These are phyloP conservation scores for Barnettozyma wickerhamii DNA, from an alignment of 805 yeast genomes.

Conservation along the genomic window DNA sequence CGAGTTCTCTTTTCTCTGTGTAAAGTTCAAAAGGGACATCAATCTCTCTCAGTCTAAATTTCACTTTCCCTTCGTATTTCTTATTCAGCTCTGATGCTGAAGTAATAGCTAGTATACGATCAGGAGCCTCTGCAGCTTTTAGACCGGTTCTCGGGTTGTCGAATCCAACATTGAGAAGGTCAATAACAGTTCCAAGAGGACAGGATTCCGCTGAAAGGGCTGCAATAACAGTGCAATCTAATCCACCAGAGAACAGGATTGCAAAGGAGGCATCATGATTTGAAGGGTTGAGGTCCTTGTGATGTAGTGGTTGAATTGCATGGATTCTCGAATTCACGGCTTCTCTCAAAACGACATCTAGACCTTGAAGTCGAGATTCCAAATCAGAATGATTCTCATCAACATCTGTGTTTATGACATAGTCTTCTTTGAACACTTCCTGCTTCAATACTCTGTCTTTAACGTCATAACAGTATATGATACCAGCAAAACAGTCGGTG, in stretches of 20 bases:
- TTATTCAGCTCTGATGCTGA: conserved; percentile 52
- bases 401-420: conserved; percentile 17
- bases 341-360: conserved; percentile 28
- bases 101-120: conserved; percentile 65
- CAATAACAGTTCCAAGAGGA: conserved; percentile 39
- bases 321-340: conserved; percentile 49
- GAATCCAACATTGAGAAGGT: conserved; percentile 88
- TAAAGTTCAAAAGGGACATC: conserved; percentile 72
- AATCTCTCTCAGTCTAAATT: conserved; percentile 55
- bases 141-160: conserved; percentile 77
- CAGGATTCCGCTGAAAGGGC: conserved; percentile 39
- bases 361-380: conserved; percentile 9
- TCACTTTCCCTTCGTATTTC: conserved; percentile 34
- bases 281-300: conserved; percentile 12
- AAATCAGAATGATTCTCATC: conserved; percentile 20
- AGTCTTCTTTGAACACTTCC: conserved; percentile 9
- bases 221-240: conserved; percentile 86
- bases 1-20: conserved; percentile 43
- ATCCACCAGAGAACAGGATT: conserved; percentile 87
- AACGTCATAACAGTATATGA: conserved; percentile 41
- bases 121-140: conserved; percentile 71
- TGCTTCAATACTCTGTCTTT: conserved; percentile 16
- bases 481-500: conserved; percentile 53
- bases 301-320: conserved; percentile 55
- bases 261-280: conserved; percentile 36